Evolutionary conservation across 345 rosid species (phyloP), one percentile per base, ranked within the genome.

Genomic region (Sapria himalayana): DNA sequence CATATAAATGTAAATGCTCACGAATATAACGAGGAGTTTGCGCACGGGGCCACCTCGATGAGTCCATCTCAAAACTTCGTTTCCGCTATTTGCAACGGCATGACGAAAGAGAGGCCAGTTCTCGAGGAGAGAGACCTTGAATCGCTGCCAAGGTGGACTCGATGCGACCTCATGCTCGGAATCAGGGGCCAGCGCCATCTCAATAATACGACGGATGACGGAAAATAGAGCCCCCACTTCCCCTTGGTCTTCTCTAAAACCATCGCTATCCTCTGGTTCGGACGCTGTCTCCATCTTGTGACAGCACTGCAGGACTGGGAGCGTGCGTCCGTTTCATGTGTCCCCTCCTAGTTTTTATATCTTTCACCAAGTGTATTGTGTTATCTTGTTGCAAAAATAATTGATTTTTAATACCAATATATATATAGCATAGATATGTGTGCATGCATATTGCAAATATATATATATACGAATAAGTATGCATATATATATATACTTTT

Each of bases 11-110:
- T 19, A 6, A 6, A 17, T 5, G 61, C 94, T 70, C 59, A 82
- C 98, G 12, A 71, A 69, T 62, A 76, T 56, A 43, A 89, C 94
- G 46, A 82, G 70, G 8, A 79, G 78, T 10, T 85, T 63, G 14
- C 98, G 94, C 45, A 89, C 59, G n/a, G 67, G 66, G 41, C 78
- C 66, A 38, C 98, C 98, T 13, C 54, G 38, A 32, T 85, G 85
- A 52, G 84, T 65, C 94, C 98, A 89, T 39, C 9, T 37, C 27
- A 79, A 66, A 49, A 89, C 29, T 10, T 55, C 41, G 7, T 35
- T 49, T 33, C 65, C 72, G 7, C 79, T 54, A 55, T 67, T 64
- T 42, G 12, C 31, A 23, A 77, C 61, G 43, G 91, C 93, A 15
- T 70, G 65, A 0, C 55, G 67, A 20, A 89, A 61, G 39, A 36